Evolutionary conservation across 768 basidiomycete genomes (phyloP), one percentile per base, ranked within the genome.

Genomic region (Stropharia rugosoannulata): DNA sequence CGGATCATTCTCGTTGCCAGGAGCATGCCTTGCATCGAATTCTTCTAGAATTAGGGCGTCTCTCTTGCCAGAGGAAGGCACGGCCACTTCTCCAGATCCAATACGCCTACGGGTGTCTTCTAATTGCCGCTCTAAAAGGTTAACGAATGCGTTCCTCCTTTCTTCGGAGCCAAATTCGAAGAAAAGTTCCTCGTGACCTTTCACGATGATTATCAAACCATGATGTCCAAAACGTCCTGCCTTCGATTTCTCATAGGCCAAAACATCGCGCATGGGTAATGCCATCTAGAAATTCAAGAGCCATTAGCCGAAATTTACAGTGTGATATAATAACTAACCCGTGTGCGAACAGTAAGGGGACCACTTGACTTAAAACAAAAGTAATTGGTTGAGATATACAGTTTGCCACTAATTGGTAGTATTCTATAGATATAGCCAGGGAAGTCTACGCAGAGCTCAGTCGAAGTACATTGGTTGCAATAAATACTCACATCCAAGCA

Each of bases 131-230:
- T 95, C 85, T 43, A 99, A 74, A 16, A 95, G 75, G 11, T 69
- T 69, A 16, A 90, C 81, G 64, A 95, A 95, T 1, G 86, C 85
- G 59, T 87, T 80, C 19, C 96, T 84, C 59, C 91, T 86, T 52
- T 91, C 87, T 54, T 88, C 83, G 16, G 87, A 85, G 40, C 80
- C 78, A 67, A 99, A 96, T 71, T 99, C 97, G 63, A 98, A 90
- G 77, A 99, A 99, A 9, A 98, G 78, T 68, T 99, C 96, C 72
- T 99, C 96, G 66, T 98, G 94, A 0, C 96, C 96, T 64, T 90
- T 92, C 62, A 99, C 85, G 51, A 98, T 87, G 54, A 98, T 78
- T 36, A 91, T 85, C 16, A 98, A 81, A 25, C 96, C 96, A 64
- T 89, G 83, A 65, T 94, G 93, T 5, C 90, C 93, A 68, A 97